Percentiles rank a stretch among this genome's conserved stretches.
phyloP scores from a whole-genome alignment of 345 rosid species.

The Sonneratia caseolaris region DNA sequence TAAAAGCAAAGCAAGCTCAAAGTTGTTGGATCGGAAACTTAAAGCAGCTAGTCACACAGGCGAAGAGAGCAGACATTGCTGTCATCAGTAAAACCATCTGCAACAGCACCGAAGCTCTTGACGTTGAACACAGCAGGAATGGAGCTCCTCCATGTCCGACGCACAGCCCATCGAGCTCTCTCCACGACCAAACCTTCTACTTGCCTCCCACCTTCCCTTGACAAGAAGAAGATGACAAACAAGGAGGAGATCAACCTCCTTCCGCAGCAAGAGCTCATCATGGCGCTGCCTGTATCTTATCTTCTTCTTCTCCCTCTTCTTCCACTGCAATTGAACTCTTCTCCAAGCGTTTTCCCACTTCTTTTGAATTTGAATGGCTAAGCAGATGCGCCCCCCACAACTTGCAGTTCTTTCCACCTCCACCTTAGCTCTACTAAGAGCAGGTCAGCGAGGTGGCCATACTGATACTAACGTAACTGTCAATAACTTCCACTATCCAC shows the following conservation, averaged over 20 bases:
- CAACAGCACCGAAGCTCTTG: constrained; percentile 21
- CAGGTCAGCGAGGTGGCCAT: background rate
- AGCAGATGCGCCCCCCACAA: background rate
- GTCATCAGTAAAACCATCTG: constrained; percentile 24
- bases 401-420: background rate
- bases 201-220: background rate
- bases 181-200: background rate
- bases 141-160: constrained; percentile 1
- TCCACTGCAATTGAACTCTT: background rate
- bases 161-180: constrained; percentile 1
- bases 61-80: constrained; percentile 14
- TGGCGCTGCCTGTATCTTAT: background rate
- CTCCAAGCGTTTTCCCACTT: background rate
- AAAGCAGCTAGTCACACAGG: background rate
- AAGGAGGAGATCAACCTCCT: background rate
- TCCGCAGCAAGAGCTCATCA: background rate
- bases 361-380: background rate
- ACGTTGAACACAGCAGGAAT: constrained; percentile 10
- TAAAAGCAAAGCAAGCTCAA: too few relatives aligned
- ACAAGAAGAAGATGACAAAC: background rate
- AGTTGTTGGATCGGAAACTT: too few relatives aligned
- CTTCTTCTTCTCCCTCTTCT: background rate
- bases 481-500: constrained; percentile 14
- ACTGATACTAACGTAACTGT: constrained; percentile 8
- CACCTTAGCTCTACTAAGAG: background rate